Conservation (phyloP, 2,329 filamentous ascomycete species). For the Cladosporium sp. region DNA sequence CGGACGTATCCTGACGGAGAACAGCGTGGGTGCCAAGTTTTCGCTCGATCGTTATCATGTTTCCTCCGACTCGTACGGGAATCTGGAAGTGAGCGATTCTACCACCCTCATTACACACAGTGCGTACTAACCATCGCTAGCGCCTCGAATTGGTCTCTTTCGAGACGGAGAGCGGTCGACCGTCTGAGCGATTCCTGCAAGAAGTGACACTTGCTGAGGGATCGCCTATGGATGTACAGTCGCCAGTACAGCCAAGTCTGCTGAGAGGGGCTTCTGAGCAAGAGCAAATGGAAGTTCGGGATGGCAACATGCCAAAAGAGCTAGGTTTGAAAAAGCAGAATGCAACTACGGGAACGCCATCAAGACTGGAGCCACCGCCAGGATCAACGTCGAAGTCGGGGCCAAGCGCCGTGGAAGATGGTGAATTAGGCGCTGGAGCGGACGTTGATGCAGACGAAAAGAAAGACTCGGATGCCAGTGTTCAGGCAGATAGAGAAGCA, state of each 20-base stretch:
- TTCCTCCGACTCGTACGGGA: constrained; percentile 3
- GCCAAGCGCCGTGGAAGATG: background rate
- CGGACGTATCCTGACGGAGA: constrained; percentile 5
- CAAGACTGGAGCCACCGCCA: constrained; percentile 3
- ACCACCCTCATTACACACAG: background rate
- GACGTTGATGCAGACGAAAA: constrained; percentile 6
- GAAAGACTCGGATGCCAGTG: constrained; percentile 3
- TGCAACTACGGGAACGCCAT: constrained; percentile 6
- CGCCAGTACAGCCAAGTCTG: constrained; percentile 5
- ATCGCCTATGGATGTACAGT: constrained; percentile 5
- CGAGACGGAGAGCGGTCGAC: constrained; percentile 6
- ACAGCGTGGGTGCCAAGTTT: too few relatives aligned
- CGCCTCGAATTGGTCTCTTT: constrained; percentile 6
- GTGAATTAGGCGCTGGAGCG: background rate
- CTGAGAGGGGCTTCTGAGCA: constrained; percentile 4
- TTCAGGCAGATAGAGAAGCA: constrained; percentile 8
- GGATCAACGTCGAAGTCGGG: background rate
- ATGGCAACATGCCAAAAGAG: constrained; percentile 5
- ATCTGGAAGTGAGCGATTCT: constrained; percentile 7
- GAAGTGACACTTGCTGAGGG: constrained; percentile 8
- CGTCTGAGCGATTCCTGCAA: constrained; percentile 5
- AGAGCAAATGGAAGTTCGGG: constrained; percentile 5
- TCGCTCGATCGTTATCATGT: constrained; percentile 9
- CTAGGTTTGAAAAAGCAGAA: background rate
- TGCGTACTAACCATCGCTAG: constrained; percentile 8